These are phyloP conservation scores for Coemansia sp. DNA, from an alignment of 192 early-diverging fungal genomes.

Conservation along the genomic window DNA sequence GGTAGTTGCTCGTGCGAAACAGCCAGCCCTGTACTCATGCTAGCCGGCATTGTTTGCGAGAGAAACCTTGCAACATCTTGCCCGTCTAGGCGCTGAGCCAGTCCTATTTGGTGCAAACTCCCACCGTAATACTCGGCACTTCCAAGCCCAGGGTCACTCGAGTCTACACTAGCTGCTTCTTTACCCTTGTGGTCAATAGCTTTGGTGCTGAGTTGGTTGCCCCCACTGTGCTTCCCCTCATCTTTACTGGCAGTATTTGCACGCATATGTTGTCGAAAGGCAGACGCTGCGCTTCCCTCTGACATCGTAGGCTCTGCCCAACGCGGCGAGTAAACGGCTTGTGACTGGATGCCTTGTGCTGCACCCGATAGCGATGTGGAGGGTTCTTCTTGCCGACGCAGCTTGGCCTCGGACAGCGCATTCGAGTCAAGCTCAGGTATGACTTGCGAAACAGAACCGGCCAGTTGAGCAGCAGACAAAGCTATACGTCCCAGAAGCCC, in stretches of 20 bases:
- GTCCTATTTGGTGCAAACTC: constrained; percentile 82
- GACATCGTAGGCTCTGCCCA: constrained; percentile 47
- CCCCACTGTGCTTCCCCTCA: neutral
- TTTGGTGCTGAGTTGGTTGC: neutral
- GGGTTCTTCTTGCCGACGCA: constrained; percentile 10
- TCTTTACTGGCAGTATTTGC: neutral
- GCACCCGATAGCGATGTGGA: constrained; percentile 13
- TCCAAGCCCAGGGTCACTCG: neutral
- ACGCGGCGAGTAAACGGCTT: constrained; percentile 43
- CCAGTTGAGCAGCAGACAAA: constrained; percentile 30
- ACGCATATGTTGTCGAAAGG: constrained; percentile 57
- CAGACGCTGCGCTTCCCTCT: constrained; percentile 45
- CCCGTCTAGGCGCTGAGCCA: constrained; percentile 54
- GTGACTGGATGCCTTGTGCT: constrained; percentile 10
- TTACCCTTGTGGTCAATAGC: neutral
- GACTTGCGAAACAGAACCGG: constrained; percentile 20
- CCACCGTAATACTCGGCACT: neutral
- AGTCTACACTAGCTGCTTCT: neutral
- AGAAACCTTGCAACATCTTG: constrained; percentile 32
- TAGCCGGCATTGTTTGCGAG: constrained; percentile 31
- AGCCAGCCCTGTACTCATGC: constrained; percentile 20
- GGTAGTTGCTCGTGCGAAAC: neutral
- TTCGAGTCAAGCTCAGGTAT: constrained; percentile 3
- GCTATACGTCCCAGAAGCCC: constrained; percentile 23
- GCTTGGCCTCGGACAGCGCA: constrained; percentile 24